Evolutionary conservation across 1,139 yeast species (phyloP).

Genomic region (Saccharomyces pastorianus): DNA sequence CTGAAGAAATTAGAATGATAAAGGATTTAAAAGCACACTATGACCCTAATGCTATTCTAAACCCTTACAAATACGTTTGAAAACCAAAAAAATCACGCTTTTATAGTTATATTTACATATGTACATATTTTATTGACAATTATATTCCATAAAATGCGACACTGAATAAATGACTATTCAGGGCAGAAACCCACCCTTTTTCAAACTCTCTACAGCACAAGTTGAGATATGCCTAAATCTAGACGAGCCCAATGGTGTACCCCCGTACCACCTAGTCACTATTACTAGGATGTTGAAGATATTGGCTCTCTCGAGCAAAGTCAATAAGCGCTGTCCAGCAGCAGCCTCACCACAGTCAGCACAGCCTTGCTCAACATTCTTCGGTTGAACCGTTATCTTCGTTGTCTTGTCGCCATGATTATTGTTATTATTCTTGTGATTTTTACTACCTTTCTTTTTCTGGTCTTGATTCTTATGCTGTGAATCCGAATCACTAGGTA

Average conservation of each 20-base stretch:
- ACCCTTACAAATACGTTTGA: slow-evolving; percentile 77
- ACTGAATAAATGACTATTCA: slow-evolving; percentile 2
- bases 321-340: slow-evolving; percentile 50
- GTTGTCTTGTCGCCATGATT: slow-evolving; percentile 1
- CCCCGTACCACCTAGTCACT: slow-evolving; percentile 71
- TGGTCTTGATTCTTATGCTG: background rate
- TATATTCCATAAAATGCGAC: background rate
- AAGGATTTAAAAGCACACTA: slow-evolving; percentile 66
- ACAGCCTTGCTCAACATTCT: slow-evolving; percentile 44
- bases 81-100: background rate
- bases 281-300: slow-evolving; percentile 49
- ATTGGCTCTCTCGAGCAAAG: slow-evolving; percentile 41
- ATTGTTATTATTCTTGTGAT: background rate
- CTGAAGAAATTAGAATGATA: slow-evolving; percentile 60
- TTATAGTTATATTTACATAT: background rate
- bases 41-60: slow-evolving; percentile 84
- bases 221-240: slow-evolving; percentile 56
- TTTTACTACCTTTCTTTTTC: background rate
- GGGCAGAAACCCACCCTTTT: slow-evolving; percentile 20
- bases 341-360: slow-evolving; percentile 61
- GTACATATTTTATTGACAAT: background rate
- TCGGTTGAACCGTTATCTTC: background rate
- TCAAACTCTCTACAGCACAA: slow-evolving; percentile 41
- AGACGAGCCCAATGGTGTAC: slow-evolving; percentile 55
- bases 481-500: slow-evolving; percentile 4